phyloP scores from a whole-genome alignment of 768 basidiomycete genomes.

The Leucocoprinus birnbaumii region DNA sequence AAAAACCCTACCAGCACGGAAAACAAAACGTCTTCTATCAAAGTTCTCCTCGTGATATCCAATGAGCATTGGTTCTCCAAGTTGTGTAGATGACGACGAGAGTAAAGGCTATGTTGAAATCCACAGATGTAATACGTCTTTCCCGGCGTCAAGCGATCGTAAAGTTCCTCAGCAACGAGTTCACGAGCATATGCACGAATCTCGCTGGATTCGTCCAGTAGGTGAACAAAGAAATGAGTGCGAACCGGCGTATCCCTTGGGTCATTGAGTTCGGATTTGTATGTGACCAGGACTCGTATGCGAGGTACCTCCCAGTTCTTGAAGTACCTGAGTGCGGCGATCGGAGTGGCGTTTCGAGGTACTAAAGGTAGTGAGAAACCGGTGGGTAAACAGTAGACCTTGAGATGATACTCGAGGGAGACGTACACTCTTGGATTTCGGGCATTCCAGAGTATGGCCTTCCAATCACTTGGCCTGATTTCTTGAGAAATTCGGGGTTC shows the following conservation, averaged over 20 bases:
- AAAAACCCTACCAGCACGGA: too few relatives aligned
- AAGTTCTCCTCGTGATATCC: constrained; percentile 38
- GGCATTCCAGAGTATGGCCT: neutral
- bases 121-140: constrained; percentile 88
- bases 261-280: constrained; percentile 1
- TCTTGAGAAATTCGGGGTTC: too few relatives aligned
- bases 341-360: neutral
- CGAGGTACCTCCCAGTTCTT: neutral
- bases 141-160: constrained; percentile 80
- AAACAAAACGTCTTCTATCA: too few relatives aligned
- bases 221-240: neutral
- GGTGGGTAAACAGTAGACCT: too few relatives aligned
- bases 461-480: too few relatives aligned
- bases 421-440: neutral
- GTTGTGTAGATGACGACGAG: constrained; percentile 75
- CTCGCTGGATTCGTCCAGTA: constrained; percentile 93
- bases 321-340: neutral
- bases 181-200: constrained; percentile 93
- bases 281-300: constrained; percentile 5
- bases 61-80: constrained; percentile 88
- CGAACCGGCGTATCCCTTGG: neutral
- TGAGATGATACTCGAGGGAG: too few relatives aligned
- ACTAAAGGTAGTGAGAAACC: too few relatives aligned
- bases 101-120: neutral
- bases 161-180: constrained; percentile 74